Evolutionary conservation across 2,329 filamentous ascomycete genomes (phyloP), one percentile per base, ranked within the genome.

Genomic region (Colletotrichum sp.): DNA sequence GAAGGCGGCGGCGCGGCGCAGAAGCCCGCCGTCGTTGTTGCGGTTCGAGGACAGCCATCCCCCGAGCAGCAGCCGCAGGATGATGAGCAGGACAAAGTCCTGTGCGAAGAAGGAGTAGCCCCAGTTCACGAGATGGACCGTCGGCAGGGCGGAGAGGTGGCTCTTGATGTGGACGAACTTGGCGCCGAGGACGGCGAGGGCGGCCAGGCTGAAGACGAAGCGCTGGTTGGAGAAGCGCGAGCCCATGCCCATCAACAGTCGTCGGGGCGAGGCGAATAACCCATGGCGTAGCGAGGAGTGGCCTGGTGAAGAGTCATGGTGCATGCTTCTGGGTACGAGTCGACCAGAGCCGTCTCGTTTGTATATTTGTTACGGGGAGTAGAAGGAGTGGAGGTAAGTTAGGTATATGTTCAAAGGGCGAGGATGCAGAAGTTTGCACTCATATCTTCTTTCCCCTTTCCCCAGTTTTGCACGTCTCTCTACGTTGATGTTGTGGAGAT

Each of bases 61-160:
- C 72, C 52, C 78, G 62, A 85, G 80, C 3, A 85, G 78, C 3
- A 84, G 77, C 8, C 83, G 79, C 55, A 85, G 79, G 32, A 83
- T 26, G 15, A 85, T 75, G 5, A 85, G 78, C 6, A 85, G 77
- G 8, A 81, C 63, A 1, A 82, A 76, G 24, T 85, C 84, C 52
- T 85, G 83, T 6, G 80, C 79, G 71, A 84, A 84, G 71, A 85
- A 85, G 3, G 84, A 84, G 13, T 82, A 80, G 26, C 81, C 81
- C 77, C 82, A 85, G 2, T 79, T 80, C 10, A 80, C 26, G 69
- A 85, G 76, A 36, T 82, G 79, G n/a, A 78, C 78, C 5, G 79
- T 72, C 1, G 82, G 79, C n/a, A 85, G 72, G 8, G 84, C 81
- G 8, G 76, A 78, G 24, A 81, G 75, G 34, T 85, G 82, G 39